Conservation (phyloP, 2,329 filamentous ascomycete genomes). For the Ceratocystis eucalypticola region DNA sequence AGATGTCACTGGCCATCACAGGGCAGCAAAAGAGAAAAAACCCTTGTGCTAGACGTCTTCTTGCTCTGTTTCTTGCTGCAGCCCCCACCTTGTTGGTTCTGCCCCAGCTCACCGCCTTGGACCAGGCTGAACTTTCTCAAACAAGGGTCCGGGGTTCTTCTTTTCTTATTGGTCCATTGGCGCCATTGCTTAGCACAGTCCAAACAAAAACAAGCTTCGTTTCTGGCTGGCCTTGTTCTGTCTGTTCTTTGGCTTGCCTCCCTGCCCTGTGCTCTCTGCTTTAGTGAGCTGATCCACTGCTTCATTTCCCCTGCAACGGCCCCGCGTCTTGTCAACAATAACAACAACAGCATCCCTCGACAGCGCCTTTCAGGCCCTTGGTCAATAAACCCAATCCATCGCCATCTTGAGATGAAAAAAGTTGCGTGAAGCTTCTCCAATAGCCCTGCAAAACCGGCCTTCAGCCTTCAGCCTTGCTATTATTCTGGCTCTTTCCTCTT, state of each 20-base stretch:
- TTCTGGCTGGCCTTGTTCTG: no score
- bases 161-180: no score
- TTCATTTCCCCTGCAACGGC: constrained; percentile 17
- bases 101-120: no score
- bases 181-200: no score
- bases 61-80: neutral
- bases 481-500: neutral
- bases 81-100: neutral
- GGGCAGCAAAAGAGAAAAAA: neutral
- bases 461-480: constrained; percentile 14
- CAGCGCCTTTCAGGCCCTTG: neutral
- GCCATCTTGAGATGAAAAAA: constrained; percentile 14
- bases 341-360: constrained; percentile 2
- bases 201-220: no score
- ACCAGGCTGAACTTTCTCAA: no score
- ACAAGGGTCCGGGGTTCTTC: no score
- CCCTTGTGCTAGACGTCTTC: neutral
- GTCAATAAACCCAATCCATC: constrained; percentile 1
- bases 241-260: neutral
- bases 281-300: neutral
- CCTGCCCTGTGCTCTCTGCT: neutral
- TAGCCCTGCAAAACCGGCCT: constrained; percentile 6
- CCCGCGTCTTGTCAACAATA: constrained; percentile 10
- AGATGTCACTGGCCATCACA: neutral
- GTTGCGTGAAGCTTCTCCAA: neutral